Evolutionary conservation across 1,139 yeast genomes (phyloP).

Genomic region (Yamadazyma blattariae): DNA sequence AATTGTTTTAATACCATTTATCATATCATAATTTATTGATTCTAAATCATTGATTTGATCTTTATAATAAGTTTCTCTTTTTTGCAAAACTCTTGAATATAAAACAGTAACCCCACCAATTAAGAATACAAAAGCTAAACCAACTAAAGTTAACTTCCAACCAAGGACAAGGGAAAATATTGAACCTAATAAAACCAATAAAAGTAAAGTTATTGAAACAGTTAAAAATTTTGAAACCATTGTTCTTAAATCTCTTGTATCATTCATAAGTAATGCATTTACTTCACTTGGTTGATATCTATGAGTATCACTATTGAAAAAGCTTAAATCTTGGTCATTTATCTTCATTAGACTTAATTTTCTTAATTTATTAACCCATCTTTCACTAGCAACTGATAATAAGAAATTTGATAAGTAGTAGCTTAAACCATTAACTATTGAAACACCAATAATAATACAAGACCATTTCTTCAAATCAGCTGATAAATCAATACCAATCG

Average conservation of each 20-base stretch:
- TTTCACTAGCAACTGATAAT: constrained; percentile 62
- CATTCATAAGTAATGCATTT: constrained; percentile 71
- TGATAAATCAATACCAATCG: constrained; percentile 22
- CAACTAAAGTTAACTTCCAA: constrained; percentile 84
- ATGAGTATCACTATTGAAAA: constrained; percentile 42
- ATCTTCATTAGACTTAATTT: constrained; percentile 46
- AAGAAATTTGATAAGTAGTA: constrained; percentile 49
- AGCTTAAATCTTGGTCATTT: constrained; percentile 51
- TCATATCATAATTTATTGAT: constrained; percentile 53
- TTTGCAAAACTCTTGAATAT: constrained; percentile 52
- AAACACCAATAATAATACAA: constrained; percentile 53
- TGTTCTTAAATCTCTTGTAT: constrained; percentile 70
- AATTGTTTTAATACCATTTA: constrained; percentile 62
- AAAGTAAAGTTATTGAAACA: constrained; percentile 48
- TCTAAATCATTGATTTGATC: constrained; percentile 53
- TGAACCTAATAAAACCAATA: constrained; percentile 58
- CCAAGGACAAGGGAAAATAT: constrained; percentile 80
- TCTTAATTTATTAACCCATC: constrained; percentile 62
- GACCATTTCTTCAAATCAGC: constrained; percentile 60
- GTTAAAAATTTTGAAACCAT: constrained; percentile 62
- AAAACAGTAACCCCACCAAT: constrained; percentile 48
- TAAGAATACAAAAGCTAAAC: constrained; percentile 69
- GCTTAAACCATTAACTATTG: constrained; percentile 58
- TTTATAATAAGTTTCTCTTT: constrained; percentile 60
- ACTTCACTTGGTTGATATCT: constrained; percentile 48